Evolutionary conservation across 75 land plant species (phyloP).

Genomic region (Selaginella moellendorffii): DNA sequence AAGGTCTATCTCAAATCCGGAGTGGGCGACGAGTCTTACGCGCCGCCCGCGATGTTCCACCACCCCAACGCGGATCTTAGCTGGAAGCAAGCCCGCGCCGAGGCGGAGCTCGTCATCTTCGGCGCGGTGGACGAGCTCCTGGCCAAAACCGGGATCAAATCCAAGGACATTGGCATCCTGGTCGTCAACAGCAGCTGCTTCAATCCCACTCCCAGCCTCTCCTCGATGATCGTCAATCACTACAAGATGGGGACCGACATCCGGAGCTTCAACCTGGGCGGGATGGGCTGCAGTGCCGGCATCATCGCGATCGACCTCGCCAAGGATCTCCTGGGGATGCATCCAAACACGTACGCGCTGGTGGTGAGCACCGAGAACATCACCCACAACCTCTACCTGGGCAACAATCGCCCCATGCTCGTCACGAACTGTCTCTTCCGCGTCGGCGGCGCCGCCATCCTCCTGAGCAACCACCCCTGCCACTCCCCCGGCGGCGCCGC

Average conservation of each 20-base stretch:
- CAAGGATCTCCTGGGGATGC: constrained; percentile 13
- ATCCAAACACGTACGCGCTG: constrained; percentile 9
- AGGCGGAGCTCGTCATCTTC: constrained; percentile 37
- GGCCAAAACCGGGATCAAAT: constrained; percentile 12
- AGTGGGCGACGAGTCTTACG: constrained; percentile 43
- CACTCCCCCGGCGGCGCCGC: neutral
- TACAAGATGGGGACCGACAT: constrained; percentile 14
- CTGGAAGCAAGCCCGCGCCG: constrained; percentile 18
- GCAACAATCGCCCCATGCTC: constrained; percentile 7
- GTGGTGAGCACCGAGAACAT: constrained; percentile 46
- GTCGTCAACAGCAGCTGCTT: constrained; percentile 29
- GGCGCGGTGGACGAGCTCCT: constrained; percentile 28
- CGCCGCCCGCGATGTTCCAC: constrained; percentile 29
- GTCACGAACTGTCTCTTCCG: constrained; percentile 6
- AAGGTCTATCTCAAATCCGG: constrained; percentile 23
- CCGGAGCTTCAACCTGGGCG: constrained; percentile 24
- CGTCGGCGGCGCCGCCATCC: neutral
- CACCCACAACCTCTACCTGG: constrained; percentile 9
- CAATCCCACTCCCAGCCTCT: constrained; percentile 30
- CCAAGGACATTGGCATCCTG: constrained; percentile 18
- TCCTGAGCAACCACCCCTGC: neutral
- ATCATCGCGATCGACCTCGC: constrained; percentile 30
- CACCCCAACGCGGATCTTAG: constrained; percentile 8
- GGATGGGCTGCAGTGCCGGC: constrained; percentile 52
- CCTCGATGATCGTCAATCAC: constrained; percentile 24